Base-by-base conservation (phyloP, 495 filamentous ascomycete species). In the Tuber umbilicatum region DNA sequence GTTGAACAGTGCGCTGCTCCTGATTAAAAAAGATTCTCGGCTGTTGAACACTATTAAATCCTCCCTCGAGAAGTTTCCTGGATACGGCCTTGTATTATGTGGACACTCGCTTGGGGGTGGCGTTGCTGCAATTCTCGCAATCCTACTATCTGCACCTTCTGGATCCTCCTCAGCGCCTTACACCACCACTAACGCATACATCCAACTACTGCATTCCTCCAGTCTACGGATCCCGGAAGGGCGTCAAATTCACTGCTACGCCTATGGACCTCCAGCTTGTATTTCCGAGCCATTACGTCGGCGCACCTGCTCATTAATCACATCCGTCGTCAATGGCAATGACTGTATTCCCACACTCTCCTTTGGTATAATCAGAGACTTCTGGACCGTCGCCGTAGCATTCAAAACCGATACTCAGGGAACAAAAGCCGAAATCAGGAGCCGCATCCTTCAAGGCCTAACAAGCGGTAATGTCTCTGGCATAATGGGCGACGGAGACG, bases 71-170 rank as follows among this genome's bases (percentile, higher is more conserved):
- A 88, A 92, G 70, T 91, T 89, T 74, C 83, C 87, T 3, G 89
- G 90, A 42, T 94, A 94, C 80, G 92, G 92, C 31, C 86, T 94
- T 27, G 88, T 94, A 0, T 84, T 94, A 2, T 91, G 90, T 37
- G 92, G 92, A 0, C 92, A 94, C 83, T 93, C 91, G 3, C 86
- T 94, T 5, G 92, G 92, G 38, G 92, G 89, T 23, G 91, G 89
- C 43, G 92, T 94, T 2, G 91, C 91, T 5, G 89, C 91, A 2
- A 85, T 94, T 19, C 86, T 94, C 1, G 90, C 89, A 67, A 91
- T 91, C 43, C 89, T 94, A 85, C 87, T 94, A 71, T 88, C 91
- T 3, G 88, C 91, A 70, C 90, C 87, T 0, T 79, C 83, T 7
- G 84, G 85, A 10, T 85, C 86, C 21, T 81, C 86, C 41, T 87